phyloP scores from a whole-genome alignment of 2,329 filamentous ascomycete genomes.

The Dactylella cylindrospora region DNA sequence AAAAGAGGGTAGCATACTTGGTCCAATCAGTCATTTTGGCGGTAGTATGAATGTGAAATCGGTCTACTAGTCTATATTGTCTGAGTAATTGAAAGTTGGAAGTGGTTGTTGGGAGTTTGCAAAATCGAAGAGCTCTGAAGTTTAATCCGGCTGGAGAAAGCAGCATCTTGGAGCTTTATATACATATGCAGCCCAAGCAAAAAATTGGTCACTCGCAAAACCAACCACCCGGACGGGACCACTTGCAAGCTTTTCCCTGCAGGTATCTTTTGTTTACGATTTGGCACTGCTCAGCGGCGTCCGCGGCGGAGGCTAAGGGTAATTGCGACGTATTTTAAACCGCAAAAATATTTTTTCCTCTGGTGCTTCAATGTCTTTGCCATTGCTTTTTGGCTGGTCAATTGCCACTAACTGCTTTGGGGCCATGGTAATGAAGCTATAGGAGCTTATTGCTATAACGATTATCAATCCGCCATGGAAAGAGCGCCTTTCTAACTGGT shows the following conservation, averaged over 20 bases:
- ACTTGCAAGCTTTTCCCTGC: slow-evolving; percentile 16
- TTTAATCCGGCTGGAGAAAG: slow-evolving; percentile 38
- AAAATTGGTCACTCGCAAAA: slow-evolving; percentile 16
- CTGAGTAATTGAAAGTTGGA: slow-evolving; percentile 14
- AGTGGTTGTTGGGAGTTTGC: slow-evolving; percentile 24
- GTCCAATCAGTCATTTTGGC: slow-evolving; percentile 44
- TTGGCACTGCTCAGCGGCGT: slow-evolving; percentile 16
- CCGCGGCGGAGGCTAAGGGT: slow-evolving; percentile 23
- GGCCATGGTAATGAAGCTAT: slow-evolving; percentile 23
- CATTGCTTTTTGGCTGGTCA: not conserved
- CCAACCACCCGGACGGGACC: slow-evolving; percentile 22
- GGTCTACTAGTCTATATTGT: slow-evolving; percentile 11
- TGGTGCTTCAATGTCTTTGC: no score
- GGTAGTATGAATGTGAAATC: slow-evolving; percentile 15
- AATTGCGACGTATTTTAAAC: slow-evolving; percentile 23
- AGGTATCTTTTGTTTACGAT: slow-evolving; percentile 13
- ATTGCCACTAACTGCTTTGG: slow-evolving; percentile 15
- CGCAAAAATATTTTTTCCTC: slow-evolving; percentile 40
- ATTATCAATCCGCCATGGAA: no score
- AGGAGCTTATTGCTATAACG: slow-evolving; percentile 19
- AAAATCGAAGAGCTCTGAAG: slow-evolving; percentile 43
- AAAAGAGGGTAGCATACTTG: slow-evolving; percentile 21
- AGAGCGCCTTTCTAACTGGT: no score
- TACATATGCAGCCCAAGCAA: slow-evolving; percentile 10
- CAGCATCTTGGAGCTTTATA: slow-evolving; percentile 44